These are phyloP conservation scores for Acer negundo DNA, from an alignment of 345 rosid species.

Conservation along the genomic window DNA sequence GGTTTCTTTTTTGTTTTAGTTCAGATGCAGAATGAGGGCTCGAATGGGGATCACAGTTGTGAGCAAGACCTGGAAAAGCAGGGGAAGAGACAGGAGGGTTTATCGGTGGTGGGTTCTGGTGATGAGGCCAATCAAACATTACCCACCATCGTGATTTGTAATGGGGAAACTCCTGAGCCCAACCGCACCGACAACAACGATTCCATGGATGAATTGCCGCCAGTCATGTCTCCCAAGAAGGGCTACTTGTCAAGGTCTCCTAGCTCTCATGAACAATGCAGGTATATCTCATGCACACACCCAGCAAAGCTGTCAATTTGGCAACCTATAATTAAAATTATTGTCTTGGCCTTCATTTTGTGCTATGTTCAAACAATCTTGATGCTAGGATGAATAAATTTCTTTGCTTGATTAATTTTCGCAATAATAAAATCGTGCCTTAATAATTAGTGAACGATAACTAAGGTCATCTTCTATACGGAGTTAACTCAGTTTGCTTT, in stretches of 20 bases:
- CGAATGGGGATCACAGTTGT: conserved; percentile 24
- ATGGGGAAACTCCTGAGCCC: conserved; percentile 42
- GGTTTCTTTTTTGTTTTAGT: conserved; percentile 1
- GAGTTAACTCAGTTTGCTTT: conserved; percentile 6
- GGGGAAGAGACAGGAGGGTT: conserved; percentile 30
- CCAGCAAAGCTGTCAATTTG: background rate
- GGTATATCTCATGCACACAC: conserved; percentile 31
- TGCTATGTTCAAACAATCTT: background rate
- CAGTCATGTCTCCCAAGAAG: conserved; percentile 43
- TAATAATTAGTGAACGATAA: background rate
- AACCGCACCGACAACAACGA: conserved; percentile 23
- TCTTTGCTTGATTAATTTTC: background rate
- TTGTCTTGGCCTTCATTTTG: too few species aligned
- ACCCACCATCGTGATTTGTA: conserved; percentile 48
- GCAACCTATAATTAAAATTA: background rate
- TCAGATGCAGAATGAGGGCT: conserved; percentile 50
- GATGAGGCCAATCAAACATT: conserved; percentile 24
- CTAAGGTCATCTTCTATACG: background rate
- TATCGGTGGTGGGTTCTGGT: conserved; percentile 19
- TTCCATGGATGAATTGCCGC: conserved; percentile 30
- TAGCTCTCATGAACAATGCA: conserved; percentile 81
- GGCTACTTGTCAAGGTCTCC: conserved; percentile 49
- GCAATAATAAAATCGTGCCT: background rate
- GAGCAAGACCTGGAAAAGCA: conserved; percentile 55
- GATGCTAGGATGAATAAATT: background rate